Base-by-base conservation (phyloP, 2,329 filamentous ascomycete genomes). In the Calonectria naviculata region DNA sequence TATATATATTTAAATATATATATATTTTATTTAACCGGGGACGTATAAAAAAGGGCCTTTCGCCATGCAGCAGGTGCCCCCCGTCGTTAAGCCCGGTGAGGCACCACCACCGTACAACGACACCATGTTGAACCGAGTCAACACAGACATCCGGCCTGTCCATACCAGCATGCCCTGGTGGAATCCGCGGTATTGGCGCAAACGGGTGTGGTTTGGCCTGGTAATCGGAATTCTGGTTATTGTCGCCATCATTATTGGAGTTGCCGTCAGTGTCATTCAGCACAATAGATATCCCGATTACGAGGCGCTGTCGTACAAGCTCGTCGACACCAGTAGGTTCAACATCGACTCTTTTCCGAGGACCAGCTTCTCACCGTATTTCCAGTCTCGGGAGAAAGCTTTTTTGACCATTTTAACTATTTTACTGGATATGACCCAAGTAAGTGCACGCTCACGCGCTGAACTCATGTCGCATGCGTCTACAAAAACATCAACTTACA, bases 371-470 rank as follows among this genome's bases (percentile, higher is more conserved):
- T 63, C 28, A 66, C 47, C 65, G 42, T 73, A 7, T 15, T 58
- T 5, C 8, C 54, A 89, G 88, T 89, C 74, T 84, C 83, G 21
- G 87, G 87, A 62, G 81, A 84, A 46, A 78, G 74, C 17, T 90
- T 90, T 76, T 90, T 90, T 77, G 87, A 89, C 74, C 84, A 88
- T 41, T 90, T 90, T 76, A 78, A 89, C 74, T 90, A 90, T 74
- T 89, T 84, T 70, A 82, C 80, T 19, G 86, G 84, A 71, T 87
- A 84, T 60, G 88, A 90, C 67, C 87, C 87, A 3, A 79, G 85
- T 86, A 77, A 66, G 83, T 66, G 34, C 6, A 4, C n/a, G 3
- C 38, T 13, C 8, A n/a, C 13, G 15, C 24, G 15, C 58, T n/a
- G n/a, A n/a, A 19, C 42, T 26, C 24, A 38, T 68, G 46, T 58